Base-by-base conservation (phyloP, 257 asterid species). In the Penstemon eatonii region DNA sequence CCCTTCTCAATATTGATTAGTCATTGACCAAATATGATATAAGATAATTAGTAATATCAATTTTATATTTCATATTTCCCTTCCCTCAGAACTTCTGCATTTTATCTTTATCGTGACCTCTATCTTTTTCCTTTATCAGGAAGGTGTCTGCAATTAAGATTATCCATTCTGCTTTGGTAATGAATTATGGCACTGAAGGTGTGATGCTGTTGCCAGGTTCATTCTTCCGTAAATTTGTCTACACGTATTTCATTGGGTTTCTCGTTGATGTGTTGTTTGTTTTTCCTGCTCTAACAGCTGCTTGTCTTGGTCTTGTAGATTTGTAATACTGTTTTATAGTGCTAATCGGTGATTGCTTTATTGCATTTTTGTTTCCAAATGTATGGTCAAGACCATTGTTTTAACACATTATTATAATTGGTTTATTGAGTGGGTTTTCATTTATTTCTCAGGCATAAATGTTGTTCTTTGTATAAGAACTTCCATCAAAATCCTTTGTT, bases 161-260 rank as follows among this genome's bases (percentile, higher is more conserved):
- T 15, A 15, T 51, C 66, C 67, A 25, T 70, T 52, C 67, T 54
- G 73, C 81, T 75, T 76, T 79, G 69, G 67, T 42, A 38, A 68
- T 68, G 54, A 66, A 71, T 45, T 83, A 54, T 67, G 76, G 78
- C 77, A 76, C 66, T 79, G 73, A 78, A 77, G 85, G 86, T 71
- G 44, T 67, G 77, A 62, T 67, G 73, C 69, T 60, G 66, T 73
- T 53, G 77, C 76, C 39, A 42, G 15, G 75, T 62, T 25, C 56
- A 62, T 45, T 45, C 45, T 63, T 45, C 64, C 60, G 41, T 69
- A 38, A 43, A 57, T 69, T 70, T 61, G 75, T 77, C 73, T 67
- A 50, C 50, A 50, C 67, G 75, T 61, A 38, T 64, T 56, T 52
- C 74, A 61, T 74, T 71, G 72, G 81, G 63, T 71, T 75, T 76